Evolutionary conservation across 2,329 filamentous ascomycete genomes (phyloP).

Genomic region (Cladosporium colombiae): DNA sequence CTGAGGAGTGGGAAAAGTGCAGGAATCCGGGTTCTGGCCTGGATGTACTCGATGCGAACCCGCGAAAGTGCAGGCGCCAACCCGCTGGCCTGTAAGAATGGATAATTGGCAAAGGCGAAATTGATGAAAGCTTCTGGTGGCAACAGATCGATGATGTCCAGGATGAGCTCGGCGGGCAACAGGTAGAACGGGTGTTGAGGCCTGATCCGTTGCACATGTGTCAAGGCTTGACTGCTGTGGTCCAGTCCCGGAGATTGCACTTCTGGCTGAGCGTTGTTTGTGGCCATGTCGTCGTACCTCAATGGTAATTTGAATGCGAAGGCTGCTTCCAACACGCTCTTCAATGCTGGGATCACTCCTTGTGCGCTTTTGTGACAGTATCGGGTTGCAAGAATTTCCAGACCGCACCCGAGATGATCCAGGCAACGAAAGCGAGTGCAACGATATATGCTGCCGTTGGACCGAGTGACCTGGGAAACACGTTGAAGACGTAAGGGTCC

Average conservation of each 20-base stretch:
- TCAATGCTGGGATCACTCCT: conserved; percentile 26
- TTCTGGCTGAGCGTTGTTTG: not conserved
- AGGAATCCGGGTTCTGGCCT: conserved; percentile 33
- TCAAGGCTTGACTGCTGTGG: not conserved
- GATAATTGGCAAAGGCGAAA: conserved; percentile 50
- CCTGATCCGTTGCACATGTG: not conserved
- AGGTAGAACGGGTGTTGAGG: conserved; percentile 39
- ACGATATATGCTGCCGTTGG: conserved; percentile 71
- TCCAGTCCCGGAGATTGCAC: not conserved
- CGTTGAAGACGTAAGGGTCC: conserved; percentile 79
- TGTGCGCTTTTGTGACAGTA: conserved; percentile 26
- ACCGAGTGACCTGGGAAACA: conserved; percentile 75
- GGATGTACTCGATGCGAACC: conserved; percentile 34
- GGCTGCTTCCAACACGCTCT: not conserved
- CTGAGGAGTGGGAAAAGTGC: conserved; percentile 33
- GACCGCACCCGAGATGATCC: conserved; percentile 52
- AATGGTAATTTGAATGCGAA: not conserved
- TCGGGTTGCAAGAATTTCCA: conserved; percentile 35
- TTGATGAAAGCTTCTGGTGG: conserved; percentile 45
- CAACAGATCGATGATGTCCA: conserved; percentile 47
- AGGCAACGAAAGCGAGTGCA: conserved; percentile 57
- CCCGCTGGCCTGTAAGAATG: conserved; percentile 43
- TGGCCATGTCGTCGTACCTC: conserved; percentile 21
- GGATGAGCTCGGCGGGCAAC: conserved; percentile 50
- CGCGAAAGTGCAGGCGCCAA: conserved; percentile 38